Base-by-base conservation (phyloP, 2,329 filamentous ascomycete genomes). In the Microcyclospora tardicrescens region DNA sequence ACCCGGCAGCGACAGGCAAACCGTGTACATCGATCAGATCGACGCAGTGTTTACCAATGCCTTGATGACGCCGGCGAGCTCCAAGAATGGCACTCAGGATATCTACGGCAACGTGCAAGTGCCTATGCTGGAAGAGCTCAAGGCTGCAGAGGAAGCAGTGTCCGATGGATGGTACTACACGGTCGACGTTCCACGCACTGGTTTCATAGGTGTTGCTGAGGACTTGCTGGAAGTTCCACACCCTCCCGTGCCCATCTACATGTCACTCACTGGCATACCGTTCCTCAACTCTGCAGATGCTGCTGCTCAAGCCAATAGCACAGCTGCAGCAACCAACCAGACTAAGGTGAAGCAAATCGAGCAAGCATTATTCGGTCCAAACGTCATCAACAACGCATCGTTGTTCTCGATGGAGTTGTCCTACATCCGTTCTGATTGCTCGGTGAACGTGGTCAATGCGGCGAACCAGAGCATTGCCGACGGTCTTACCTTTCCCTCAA, bases 51-150 rank as follows among this genome's bases (percentile, higher is more conserved):
- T 44, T 27, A 33, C 37, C 14, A 37, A 40, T 15, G 11, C 41
- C 12, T 35, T 44, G 19, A 16, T 38, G 16, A 42, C 42, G 33
- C 42, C 44, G 4, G 35, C 36, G 1, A 38, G 30, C 14, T 37
- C 40, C 5, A 47, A 44, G 36, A 45, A 41, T 28, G 40, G 39
- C 2, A 41, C 35, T 13, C 40, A 47, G 29, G 44, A 47, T 33
- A 28, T 45, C 2, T 47, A 37, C 35, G 42, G 42, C 10, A 47
- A 47, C 16, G 13, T 47, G 12, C 43, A 45, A 28, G 38, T 45
- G n/a, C 44, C 44, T 1, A 36, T 47, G 37, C 32, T 47, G 10
- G 44, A 47, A 30, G 19, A 30, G 13, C 38, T 47, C 24, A 36
- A 37, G 19, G 29, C 24, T 10, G 28, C 10, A 1, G 35, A 41